Evolutionary conservation across 1,139 yeast species (phyloP).

Genomic region (Saccharomyces hybrid): DNA sequence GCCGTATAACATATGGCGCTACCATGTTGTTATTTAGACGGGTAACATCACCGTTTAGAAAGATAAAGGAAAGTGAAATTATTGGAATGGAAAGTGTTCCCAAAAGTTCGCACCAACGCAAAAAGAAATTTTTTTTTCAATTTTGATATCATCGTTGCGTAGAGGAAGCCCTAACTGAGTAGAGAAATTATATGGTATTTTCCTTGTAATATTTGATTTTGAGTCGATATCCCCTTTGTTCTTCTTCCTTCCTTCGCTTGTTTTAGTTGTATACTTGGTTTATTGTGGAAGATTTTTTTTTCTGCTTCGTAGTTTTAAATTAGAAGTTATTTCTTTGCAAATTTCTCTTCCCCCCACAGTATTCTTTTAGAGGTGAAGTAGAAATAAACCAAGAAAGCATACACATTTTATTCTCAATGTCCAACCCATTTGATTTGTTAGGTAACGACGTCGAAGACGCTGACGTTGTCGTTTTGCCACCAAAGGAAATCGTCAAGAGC

Average conservation of each 20-base stretch:
- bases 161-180: background rate
- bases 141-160: slow-evolving; percentile 1
- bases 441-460: slow-evolving; percentile 79
- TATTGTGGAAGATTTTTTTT: background rate
- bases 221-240: background rate
- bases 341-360: background rate
- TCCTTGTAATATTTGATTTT: background rate
- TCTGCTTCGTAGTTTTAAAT: background rate
- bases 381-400: background rate
- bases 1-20: background rate
- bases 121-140: slow-evolving; percentile 7
- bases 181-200: slow-evolving; percentile 7
- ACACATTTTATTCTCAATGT: slow-evolving; percentile 13
- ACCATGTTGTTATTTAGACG: background rate
- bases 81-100: slow-evolving; percentile 6
- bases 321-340: background rate
- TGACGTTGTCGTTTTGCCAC: slow-evolving; percentile 41
- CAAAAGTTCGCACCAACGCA: slow-evolving; percentile 11
- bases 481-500: slow-evolving; percentile 76
- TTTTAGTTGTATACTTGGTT: background rate
- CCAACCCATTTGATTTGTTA: slow-evolving; percentile 47
- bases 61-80: slow-evolving; percentile 5
- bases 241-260: background rate
- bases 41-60: background rate
- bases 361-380: background rate